phyloP scores from a whole-genome alignment of 2,329 filamentous ascomycete species.

The Calonectria multiphialidica region DNA sequence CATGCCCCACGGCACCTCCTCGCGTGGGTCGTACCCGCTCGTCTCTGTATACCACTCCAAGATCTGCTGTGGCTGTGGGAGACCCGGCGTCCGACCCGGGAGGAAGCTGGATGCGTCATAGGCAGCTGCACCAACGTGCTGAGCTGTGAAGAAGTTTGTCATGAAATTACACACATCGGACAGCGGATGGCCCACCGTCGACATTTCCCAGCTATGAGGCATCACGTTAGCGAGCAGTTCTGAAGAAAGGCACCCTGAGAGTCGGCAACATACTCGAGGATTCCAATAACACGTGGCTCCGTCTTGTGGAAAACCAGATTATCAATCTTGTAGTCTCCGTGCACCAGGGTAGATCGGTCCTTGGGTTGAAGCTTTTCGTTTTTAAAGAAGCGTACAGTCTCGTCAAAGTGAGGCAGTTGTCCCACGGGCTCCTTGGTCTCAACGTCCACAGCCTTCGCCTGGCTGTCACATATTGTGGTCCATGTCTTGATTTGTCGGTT shows the following conservation, averaged over 20 bases:
- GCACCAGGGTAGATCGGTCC: conserved; percentile 84
- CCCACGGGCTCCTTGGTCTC: conserved; percentile 84
- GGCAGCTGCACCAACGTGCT: conserved; percentile 36
- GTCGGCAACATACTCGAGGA: conserved; percentile 76
- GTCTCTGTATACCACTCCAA: conserved; percentile 57
- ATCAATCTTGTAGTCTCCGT: conserved; percentile 97
- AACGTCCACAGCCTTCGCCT: conserved; percentile 80
- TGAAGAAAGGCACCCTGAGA: not conserved
- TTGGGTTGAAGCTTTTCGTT: conserved; percentile 77
- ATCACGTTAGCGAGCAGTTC: not conserved
- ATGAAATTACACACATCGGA: conserved; percentile 88
- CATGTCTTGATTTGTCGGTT: conserved; percentile 88
- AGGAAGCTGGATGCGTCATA: conserved; percentile 65
- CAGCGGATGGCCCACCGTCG: conserved; percentile 94
- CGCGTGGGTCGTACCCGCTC: conserved; percentile 77
- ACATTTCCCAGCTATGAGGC: conserved; percentile 89
- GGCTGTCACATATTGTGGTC: conserved; percentile 80
- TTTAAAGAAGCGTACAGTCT: conserved; percentile 83
- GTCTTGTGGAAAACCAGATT: conserved; percentile 92
- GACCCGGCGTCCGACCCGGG: conserved; percentile 73
- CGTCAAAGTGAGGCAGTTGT: conserved; percentile 84
- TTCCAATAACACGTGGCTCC: conserved; percentile 88
- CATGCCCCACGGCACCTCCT: conserved; percentile 71
- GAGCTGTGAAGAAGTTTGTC: conserved; percentile 55
- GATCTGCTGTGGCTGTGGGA: conserved; percentile 60